Evolutionary conservation across 495 filamentous ascomycete species (phyloP).

Genomic region (Penicillium cataractarum): DNA sequence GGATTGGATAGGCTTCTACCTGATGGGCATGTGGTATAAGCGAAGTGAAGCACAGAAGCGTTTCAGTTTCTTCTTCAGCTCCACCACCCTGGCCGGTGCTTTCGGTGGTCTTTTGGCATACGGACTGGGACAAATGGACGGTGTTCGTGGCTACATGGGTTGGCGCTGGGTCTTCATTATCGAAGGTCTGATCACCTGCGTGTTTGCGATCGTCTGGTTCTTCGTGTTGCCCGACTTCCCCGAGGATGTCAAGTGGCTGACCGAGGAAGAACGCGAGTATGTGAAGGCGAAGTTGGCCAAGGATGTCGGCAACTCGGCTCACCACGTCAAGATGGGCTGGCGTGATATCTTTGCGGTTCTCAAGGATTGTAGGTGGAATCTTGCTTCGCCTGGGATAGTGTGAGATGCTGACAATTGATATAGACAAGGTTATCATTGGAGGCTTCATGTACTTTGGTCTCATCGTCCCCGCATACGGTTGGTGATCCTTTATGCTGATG

Average conservation of each 20-base stretch:
- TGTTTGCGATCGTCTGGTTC: slow-evolving; percentile 73
- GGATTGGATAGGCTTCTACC: slow-evolving; percentile 64
- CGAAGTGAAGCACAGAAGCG: slow-evolving; percentile 84
- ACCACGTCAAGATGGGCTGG: slow-evolving; percentile 63
- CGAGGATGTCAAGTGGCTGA: slow-evolving; percentile 62
- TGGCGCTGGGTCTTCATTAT: slow-evolving; percentile 84
- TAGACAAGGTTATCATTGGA: slow-evolving; percentile 70
- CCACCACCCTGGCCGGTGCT: slow-evolving; percentile 80
- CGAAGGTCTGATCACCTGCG: slow-evolving; percentile 74
- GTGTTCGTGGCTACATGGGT: slow-evolving; percentile 67
- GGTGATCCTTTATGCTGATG: slow-evolving; percentile 21
- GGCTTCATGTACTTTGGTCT: slow-evolving; percentile 85
- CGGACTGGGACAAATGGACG: slow-evolving; percentile 77
- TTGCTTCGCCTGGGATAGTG: neutral
- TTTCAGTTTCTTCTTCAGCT: slow-evolving; percentile 87
- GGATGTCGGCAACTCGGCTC: slow-evolving; percentile 78
- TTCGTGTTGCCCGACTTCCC: slow-evolving; percentile 83
- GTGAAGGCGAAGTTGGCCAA: slow-evolving; percentile 71
- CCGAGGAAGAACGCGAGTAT: slow-evolving; percentile 73
- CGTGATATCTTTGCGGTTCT: slow-evolving; percentile 71
- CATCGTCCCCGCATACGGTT: slow-evolving; percentile 83
- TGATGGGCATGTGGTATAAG: slow-evolving; percentile 88
- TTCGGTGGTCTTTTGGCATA: slow-evolving; percentile 84
- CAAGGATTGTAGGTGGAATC: slow-evolving; percentile 63
- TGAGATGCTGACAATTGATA: slow-evolving; percentile 10